phyloP scores from a whole-genome alignment of 208 protist species.

The Tritrichomonas musculus region DNA sequence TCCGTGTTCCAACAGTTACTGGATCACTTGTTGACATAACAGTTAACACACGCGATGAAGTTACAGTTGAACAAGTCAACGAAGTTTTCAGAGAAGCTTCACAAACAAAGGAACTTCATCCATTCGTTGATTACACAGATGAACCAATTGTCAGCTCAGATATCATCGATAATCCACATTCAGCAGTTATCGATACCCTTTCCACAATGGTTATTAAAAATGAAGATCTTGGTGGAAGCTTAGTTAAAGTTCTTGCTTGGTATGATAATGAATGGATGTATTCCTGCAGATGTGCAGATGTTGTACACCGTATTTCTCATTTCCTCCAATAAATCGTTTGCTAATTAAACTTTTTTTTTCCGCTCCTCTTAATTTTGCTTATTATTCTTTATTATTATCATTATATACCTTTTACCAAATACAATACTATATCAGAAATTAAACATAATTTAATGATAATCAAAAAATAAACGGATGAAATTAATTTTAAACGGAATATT shows the following conservation, averaged over 20 bases:
- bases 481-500: too few relatives aligned
- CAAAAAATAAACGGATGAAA: too few relatives aligned
- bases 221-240: background rate
- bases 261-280: slow-evolving; percentile 9
- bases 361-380: too few relatives aligned
- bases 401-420: too few relatives aligned
- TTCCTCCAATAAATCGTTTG: too few relatives aligned
- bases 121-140: slow-evolving; percentile 88
- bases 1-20: slow-evolving; percentile 92
- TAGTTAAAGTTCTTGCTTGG: background rate
- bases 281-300: too few relatives aligned
- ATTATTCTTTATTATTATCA: too few relatives aligned
- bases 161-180: slow-evolving; percentile 81
- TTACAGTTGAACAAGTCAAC: slow-evolving; percentile 75
- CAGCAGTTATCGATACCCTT: slow-evolving; percentile 55
- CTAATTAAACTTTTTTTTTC: too few relatives aligned
- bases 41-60: slow-evolving; percentile 91
- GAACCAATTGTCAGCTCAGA: slow-evolving; percentile 95
- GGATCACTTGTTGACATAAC: slow-evolving; percentile 97
- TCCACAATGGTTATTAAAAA: background rate
- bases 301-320: too few relatives aligned
- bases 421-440: too few relatives aligned
- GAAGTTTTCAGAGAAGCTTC: slow-evolving; percentile 65
- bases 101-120: slow-evolving; percentile 69
- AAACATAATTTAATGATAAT: too few relatives aligned